Evolutionary conservation across 2,329 filamentous ascomycete species (phyloP).

Genomic region (Ophiocordyceps camponoti-floridani): DNA sequence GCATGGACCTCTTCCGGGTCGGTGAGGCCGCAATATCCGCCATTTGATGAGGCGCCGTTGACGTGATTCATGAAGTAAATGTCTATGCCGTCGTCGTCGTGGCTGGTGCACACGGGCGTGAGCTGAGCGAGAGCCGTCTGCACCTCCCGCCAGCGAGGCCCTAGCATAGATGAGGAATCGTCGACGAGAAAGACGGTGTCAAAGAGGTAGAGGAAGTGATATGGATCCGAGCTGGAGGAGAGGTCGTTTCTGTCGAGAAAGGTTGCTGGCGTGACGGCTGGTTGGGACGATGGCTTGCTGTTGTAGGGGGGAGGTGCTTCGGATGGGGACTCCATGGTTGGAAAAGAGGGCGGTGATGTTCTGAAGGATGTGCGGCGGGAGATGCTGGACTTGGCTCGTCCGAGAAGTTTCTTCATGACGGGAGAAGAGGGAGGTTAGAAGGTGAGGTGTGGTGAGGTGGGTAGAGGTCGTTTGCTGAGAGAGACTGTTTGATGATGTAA

Average conservation of each 20-base stretch:
- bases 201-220: constrained; percentile 59
- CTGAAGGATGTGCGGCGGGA: too few relatives aligned
- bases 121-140: constrained; percentile 52
- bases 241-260: background rate
- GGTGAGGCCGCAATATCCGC: constrained; percentile 47
- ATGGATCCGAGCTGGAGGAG: constrained; percentile 31
- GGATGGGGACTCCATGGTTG: too few relatives aligned
- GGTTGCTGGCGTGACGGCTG: background rate
- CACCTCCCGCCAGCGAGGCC: constrained; percentile 60
- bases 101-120: constrained; percentile 61
- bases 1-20: constrained; percentile 36
- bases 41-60: constrained; percentile 14
- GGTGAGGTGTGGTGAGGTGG: too few relatives aligned
- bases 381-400: too few relatives aligned
- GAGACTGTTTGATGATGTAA: too few relatives aligned
- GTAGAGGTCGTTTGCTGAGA: too few relatives aligned
- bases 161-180: constrained; percentile 77
- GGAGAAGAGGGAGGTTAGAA: too few relatives aligned
- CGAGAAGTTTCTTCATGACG: too few relatives aligned
- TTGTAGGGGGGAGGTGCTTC: too few relatives aligned
- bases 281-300: too few relatives aligned
- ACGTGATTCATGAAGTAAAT: constrained; percentile 76
- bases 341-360: too few relatives aligned
- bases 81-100: constrained; percentile 75
- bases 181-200: constrained; percentile 87